Evolutionary conservation across 805 yeast species (phyloP), one percentile per base, ranked within the genome.

Genomic region (Lipomyces spencermartinsiae): DNA sequence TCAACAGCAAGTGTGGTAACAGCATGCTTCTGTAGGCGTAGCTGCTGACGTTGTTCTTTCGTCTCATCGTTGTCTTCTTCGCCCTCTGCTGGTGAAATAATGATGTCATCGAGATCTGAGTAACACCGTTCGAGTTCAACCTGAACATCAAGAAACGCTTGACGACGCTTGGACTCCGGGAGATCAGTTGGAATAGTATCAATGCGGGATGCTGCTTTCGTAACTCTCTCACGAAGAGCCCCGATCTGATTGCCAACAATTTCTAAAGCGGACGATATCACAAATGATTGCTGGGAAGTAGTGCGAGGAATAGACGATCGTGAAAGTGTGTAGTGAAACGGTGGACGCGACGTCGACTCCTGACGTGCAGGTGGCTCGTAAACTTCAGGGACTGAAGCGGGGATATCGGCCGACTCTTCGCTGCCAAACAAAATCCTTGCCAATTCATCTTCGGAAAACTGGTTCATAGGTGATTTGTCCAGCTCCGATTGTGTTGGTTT

Each of bases 1-100:
- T 73, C 73, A n/a, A 73, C 75, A n/a, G 75, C 75, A 55, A 65
- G 49, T 8, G 75, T 66, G 7, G 75, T 73, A n/a, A 67, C 71
- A 29, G 62, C 65, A 56, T 73, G 75, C 67, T 73, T 73, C 53
- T 63, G 43, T n/a, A 63, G 33, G 31, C 75, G 63, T 12, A 73
- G 62, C 37, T 69, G 63, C 19, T 67, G 69, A 1, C 68, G 64
- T 14, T 59, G 46, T 10, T 57, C 63, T 49, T 60, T 39, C 12
- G 49, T 25, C n/a, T 60, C 71, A 22, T 63, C 64, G 25, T 61
- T 61, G 9, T 66, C 73, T 6, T 64, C 67, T 19, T 66, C 70
- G 33, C 29, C 64, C 2, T 16, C 70, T 2, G 71, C 57, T 16
- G 65, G 58, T 31, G 67, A 33, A 29, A 69, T 39, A 34, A 61